phyloP scores from a whole-genome alignment of 495 filamentous ascomycete species.

The Neurospora sp. region DNA sequence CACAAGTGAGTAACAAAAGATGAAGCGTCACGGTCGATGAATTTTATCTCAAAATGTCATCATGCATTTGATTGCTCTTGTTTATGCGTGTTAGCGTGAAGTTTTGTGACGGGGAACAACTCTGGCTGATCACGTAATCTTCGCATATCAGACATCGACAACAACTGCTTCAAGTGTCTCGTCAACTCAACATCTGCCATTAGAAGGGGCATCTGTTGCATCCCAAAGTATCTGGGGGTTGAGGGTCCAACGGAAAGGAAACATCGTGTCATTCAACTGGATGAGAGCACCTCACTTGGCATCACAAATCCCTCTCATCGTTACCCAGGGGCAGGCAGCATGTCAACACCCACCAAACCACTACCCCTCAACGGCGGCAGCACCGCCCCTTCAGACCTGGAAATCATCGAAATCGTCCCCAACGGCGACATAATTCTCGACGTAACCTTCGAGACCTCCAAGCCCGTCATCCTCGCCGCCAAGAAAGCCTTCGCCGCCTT shows the following conservation, averaged over 20 bases:
- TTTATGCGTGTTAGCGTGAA: not conserved
- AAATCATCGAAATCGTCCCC: conserved; percentile 34
- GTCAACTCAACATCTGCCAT: not conserved
- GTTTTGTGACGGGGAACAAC: not conserved
- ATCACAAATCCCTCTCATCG: not conserved
- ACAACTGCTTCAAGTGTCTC: not conserved
- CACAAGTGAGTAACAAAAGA: not conserved
- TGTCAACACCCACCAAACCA: not conserved
- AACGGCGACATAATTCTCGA: conserved; percentile 48
- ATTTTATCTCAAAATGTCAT: not conserved
- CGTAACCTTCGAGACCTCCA: conserved; percentile 42
- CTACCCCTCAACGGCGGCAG: not conserved
- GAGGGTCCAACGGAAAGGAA: no score
- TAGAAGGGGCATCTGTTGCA: no score
- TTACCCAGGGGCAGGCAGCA: no score
- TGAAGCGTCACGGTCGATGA: not conserved
- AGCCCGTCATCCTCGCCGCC: not conserved
- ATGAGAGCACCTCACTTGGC: no score
- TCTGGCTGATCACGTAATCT: not conserved
- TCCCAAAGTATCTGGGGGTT: no score
- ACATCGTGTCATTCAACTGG: no score
- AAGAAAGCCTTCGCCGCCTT: not conserved
- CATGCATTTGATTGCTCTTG: not conserved
- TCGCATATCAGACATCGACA: not conserved
- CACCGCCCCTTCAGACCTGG: not conserved